A percentile compares a stretch with the other conserved stretches of the same genome.
Evolutionary conservation across 441 rosid species (phyloP).

Genomic region (Adansonia madagascariensis): DNA sequence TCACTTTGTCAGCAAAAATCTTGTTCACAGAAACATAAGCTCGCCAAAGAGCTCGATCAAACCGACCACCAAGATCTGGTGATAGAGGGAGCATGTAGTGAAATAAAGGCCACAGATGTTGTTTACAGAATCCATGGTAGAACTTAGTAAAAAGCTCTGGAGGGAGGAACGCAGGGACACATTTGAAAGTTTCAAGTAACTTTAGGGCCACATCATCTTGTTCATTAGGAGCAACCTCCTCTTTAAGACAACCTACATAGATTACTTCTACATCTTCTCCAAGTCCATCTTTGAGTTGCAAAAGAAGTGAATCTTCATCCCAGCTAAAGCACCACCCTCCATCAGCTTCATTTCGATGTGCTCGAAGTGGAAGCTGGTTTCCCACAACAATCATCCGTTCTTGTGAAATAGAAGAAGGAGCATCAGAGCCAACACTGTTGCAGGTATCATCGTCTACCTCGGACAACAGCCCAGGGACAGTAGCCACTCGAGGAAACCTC

Average conservation of each 20-base stretch:
- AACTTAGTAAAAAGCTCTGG: conserved; percentile 68
- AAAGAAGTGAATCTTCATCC: conserved; percentile 88
- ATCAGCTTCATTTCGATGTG: conserved; percentile 48
- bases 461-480: conserved; percentile 68
- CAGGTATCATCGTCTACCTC: conserved; percentile 74
- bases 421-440: conserved; percentile 77
- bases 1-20: conserved; percentile 3
- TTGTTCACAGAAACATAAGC: conserved; percentile 79
- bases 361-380: conserved; percentile 80
- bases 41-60: conserved; percentile 83
- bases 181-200: conserved; percentile 80
- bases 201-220: conserved; percentile 85
- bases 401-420: conserved; percentile 71
- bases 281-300: conserved; percentile 88
- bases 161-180: conserved; percentile 85
- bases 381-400: conserved; percentile 84
- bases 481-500: conserved; percentile 77
- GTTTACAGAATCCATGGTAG: conserved; percentile 92
- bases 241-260: conserved; percentile 81
- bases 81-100: conserved; percentile 93
- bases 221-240: conserved; percentile 53
- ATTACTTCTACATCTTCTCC: conserved; percentile 79
- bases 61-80: conserved; percentile 82
- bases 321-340: conserved; percentile 66
- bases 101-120: conserved; percentile 84